Conservation (phyloP, 805 yeast species). For the Komagataella populi region DNA sequence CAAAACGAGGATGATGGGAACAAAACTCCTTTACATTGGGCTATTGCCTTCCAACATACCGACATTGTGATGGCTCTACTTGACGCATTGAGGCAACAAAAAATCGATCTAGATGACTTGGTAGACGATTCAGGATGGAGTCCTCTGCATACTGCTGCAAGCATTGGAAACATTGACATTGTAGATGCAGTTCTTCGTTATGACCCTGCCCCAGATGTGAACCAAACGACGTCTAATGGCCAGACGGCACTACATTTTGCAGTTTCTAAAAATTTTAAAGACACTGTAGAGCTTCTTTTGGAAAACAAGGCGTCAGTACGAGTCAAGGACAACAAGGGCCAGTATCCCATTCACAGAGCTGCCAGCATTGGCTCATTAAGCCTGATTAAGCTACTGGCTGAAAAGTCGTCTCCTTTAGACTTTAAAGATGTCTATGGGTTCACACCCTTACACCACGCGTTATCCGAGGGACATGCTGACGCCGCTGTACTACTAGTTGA, state of each 20-base stretch:
- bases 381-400: constrained; percentile 39
- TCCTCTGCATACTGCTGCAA: constrained; percentile 69
- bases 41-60: constrained; percentile 47
- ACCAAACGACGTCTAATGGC: constrained; percentile 49
- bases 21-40: constrained; percentile 84
- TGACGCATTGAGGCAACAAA: constrained; percentile 19
- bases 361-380: constrained; percentile 59
- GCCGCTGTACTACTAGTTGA: constrained; percentile 48
- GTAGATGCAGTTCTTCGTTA: constrained; percentile 34
- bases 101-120: constrained; percentile 52
- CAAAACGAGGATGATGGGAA: constrained; percentile 49
- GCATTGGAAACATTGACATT: constrained; percentile 51
- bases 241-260: constrained; percentile 70
- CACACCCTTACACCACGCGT: constrained; percentile 83
- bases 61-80: constrained; percentile 35
- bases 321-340: constrained; percentile 52
- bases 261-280: constrained; percentile 51
- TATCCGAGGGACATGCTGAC: constrained; percentile 83
- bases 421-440: constrained; percentile 61
- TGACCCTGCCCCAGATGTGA: constrained; percentile 44
- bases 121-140: constrained; percentile 80
- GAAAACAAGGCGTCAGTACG: constrained; percentile 48
- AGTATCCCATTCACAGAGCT: constrained; percentile 69
- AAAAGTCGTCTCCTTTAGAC: constrained; percentile 48
- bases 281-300: constrained; percentile 38